Evolutionary conservation across 805 yeast genomes (phyloP).

Genomic region (Wickerhamomyces alni): DNA sequence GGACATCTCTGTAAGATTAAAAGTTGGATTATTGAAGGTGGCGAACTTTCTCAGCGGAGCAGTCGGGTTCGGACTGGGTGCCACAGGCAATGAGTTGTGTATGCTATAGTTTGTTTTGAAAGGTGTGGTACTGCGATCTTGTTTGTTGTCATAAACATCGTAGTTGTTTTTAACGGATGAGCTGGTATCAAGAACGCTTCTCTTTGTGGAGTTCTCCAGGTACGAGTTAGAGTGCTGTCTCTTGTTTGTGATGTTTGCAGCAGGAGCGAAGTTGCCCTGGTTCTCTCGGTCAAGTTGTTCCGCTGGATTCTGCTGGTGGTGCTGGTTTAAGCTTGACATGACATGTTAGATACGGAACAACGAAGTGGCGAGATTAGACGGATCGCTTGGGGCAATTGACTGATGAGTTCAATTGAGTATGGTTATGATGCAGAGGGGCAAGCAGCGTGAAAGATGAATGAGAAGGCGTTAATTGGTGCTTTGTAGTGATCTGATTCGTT

Average conservation of each 20-base stretch:
- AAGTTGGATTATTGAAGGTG: constrained; percentile 2
- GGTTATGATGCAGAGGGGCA: too few relatives aligned
- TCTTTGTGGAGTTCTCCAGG: constrained; percentile 12
- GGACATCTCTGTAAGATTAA: not conserved
- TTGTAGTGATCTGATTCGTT: not conserved
- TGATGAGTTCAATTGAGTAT: too few relatives aligned
- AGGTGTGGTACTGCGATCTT: not conserved
- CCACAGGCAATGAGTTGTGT: not conserved
- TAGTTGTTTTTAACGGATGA: constrained; percentile 1
- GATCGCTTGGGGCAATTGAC: too few relatives aligned
- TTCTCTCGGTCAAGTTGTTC: not conserved
- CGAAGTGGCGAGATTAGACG: too few relatives aligned
- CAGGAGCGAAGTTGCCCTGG: not conserved
- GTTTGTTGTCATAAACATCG: not conserved
- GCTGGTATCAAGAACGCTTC: constrained; percentile 10
- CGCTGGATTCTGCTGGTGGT: not conserved
- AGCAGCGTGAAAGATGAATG: too few relatives aligned
- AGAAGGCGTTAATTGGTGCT: too few relatives aligned
- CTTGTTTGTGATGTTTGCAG: constrained; percentile 10
- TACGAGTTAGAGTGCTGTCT: constrained; percentile 19
- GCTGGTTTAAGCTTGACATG: constrained; percentile 4
- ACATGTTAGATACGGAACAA: constrained; percentile 1
- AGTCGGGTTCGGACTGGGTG: not conserved
- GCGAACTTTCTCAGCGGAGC: not conserved
- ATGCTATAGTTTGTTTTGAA: constrained; percentile 1